Evolutionary conservation across 805 yeast genomes (phyloP).

Genomic region (Scheffersomyces stipitis): DNA sequence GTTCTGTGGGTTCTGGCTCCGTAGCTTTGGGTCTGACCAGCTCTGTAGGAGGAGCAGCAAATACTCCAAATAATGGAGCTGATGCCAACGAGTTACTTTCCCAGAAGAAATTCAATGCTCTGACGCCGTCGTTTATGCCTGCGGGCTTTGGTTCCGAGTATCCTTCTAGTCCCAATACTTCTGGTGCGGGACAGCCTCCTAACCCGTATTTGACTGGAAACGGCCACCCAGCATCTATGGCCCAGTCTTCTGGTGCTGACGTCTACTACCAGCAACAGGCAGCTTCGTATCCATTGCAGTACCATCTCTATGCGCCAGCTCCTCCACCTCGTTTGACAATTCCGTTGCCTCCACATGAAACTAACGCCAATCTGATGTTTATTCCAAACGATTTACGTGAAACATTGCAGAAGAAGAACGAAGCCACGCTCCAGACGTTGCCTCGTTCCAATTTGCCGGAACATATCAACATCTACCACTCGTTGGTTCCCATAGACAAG

Average conservation of each 20-base stretch:
- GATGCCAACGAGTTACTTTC: background rate
- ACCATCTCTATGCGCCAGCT: constrained; percentile 86
- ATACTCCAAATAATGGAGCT: background rate
- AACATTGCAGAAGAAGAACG: constrained; percentile 67
- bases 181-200: constrained; percentile 4
- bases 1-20: background rate
- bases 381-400: constrained; percentile 73
- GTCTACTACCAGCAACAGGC: constrained; percentile 17
- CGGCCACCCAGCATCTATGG: constrained; percentile 8
- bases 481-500: constrained; percentile 77
- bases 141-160: constrained; percentile 9
- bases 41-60: background rate
- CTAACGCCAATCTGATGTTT: constrained; percentile 67
- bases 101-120: constrained; percentile 31
- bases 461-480: constrained; percentile 66
- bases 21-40: background rate
- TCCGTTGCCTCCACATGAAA: constrained; percentile 67
- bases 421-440: constrained; percentile 72
- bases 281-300: constrained; percentile 57
- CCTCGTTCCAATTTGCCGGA: constrained; percentile 53
- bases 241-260: constrained; percentile 17
- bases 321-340: constrained; percentile 72
- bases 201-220: constrained; percentile 24
- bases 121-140: constrained; percentile 43
- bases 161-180: constrained; percentile 3